Conservation (phyloP, 495 filamentous ascomycete species). For the Penicillium silybi region DNA sequence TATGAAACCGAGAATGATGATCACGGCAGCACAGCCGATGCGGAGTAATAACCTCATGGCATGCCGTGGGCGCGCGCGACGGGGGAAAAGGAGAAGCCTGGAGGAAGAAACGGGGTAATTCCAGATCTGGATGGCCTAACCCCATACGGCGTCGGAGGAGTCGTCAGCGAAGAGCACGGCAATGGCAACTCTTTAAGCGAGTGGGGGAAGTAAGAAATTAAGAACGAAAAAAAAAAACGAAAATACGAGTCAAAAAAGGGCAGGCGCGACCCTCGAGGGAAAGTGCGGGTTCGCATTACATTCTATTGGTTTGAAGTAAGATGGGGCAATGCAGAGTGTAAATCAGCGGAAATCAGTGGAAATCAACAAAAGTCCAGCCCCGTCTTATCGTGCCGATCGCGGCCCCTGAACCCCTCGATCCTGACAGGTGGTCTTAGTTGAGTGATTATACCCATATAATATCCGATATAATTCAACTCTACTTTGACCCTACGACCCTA, state of each 20-base stretch:
- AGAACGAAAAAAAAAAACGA: neutral
- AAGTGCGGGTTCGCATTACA: neutral
- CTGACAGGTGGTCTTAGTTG: too few relatives aligned
- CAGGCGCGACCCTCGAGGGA: neutral
- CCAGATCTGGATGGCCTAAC: neutral
- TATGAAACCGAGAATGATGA: conserved; percentile 33
- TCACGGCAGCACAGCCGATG: conserved; percentile 29
- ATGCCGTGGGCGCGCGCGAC: conserved; percentile 25
- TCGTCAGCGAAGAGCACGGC: too few relatives aligned
- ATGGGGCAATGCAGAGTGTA: neutral
- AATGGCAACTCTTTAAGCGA: too few relatives aligned
- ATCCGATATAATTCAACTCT: too few relatives aligned
- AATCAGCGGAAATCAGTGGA: neutral
- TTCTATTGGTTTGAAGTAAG: neutral
- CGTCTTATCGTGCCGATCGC: too few relatives aligned
- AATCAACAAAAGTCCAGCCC: neutral
- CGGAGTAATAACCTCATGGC: conserved; percentile 43
- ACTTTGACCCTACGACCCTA: too few relatives aligned
- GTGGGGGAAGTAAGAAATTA: neutral
- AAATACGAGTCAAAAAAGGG: neutral
- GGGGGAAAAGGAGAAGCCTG: neutral
- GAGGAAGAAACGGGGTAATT: neutral
- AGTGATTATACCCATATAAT: too few relatives aligned
- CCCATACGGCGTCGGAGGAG: neutral
- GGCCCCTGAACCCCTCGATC: neutral